phyloP scores from a whole-genome alignment of 306 rosid genomes.

The Trifolium dubium region DNA sequence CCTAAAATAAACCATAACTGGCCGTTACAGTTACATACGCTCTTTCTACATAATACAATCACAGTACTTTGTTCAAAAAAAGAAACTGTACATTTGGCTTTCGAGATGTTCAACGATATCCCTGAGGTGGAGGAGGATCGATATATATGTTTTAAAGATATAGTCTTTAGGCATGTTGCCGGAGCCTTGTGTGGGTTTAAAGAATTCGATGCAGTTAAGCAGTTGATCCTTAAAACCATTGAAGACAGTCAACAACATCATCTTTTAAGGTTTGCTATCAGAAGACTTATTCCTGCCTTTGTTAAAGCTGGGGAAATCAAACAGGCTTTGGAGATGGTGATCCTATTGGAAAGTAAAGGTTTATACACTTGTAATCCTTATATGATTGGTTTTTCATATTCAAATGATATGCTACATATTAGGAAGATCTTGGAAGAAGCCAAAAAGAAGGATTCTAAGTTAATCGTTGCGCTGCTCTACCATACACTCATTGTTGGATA shows the following conservation, averaged over 20 bases:
- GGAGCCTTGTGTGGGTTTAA: too few species aligned
- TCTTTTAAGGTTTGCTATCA: not conserved
- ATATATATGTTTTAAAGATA: too few species aligned
- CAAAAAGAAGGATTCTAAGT: not conserved
- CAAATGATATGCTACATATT: not conserved
- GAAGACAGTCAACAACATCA: not conserved
- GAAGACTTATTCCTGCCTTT: not conserved
- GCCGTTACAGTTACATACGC: too few species aligned
- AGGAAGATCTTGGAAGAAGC: not conserved
- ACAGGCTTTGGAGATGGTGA: not conserved
- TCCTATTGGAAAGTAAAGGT: not conserved
- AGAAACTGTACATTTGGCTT: too few species aligned
- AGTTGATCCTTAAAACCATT: too few species aligned
- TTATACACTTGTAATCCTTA: not conserved
- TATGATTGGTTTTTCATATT: not conserved
- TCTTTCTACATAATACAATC: too few species aligned
- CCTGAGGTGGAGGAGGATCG: too few species aligned
- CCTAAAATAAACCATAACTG: too few species aligned
- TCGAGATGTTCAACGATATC: too few species aligned
- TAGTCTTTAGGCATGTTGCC: too few species aligned
- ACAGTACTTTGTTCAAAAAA: too few species aligned
- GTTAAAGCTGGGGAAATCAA: not conserved
- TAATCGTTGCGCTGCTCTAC: not conserved
- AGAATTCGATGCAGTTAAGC: too few species aligned
- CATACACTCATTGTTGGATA: not conserved